phyloP scores from a whole-genome alignment of 345 rosid species.

The Kernera saxatilis region DNA sequence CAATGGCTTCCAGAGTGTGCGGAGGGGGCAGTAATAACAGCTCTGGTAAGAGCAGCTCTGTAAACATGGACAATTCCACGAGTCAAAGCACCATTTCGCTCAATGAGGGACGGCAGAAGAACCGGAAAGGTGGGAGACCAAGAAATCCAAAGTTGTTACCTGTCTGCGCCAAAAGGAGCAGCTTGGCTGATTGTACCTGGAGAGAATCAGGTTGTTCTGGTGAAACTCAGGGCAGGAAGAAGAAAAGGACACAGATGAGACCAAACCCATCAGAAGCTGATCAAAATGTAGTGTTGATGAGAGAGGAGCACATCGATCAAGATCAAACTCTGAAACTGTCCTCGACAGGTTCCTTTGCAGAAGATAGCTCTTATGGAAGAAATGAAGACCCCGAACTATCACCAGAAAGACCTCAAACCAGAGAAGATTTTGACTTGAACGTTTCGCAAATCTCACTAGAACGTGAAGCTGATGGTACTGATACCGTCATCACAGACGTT shows the following conservation, averaged over 20 bases:
- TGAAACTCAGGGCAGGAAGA: constrained; percentile 26
- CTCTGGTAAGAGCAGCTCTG: constrained; percentile 24
- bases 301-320: constrained; percentile 25
- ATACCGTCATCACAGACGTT: constrained; percentile 16
- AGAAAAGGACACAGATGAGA: constrained; percentile 26
- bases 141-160: constrained; percentile 28
- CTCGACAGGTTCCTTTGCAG: constrained; percentile 35
- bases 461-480: constrained; percentile 25
- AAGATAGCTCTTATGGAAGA: constrained; percentile 32
- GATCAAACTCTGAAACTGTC: constrained; percentile 35
- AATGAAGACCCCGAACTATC: constrained; percentile 33
- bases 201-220: constrained; percentile 39
- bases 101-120: constrained; percentile 25
- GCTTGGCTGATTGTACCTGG: constrained; percentile 28
- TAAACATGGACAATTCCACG: constrained; percentile 16
- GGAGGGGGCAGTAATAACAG: constrained; percentile 33
- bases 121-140: constrained; percentile 28
- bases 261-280: constrained; percentile 31
- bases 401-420: constrained; percentile 24
- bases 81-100: constrained; percentile 9
- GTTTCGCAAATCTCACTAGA: constrained; percentile 42
- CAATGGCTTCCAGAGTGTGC: constrained; percentile 31
- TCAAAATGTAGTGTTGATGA: constrained; percentile 25
- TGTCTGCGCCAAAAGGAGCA: constrained; percentile 23
- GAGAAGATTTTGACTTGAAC: constrained; percentile 47